phyloP scores from a whole-genome alignment of 371 early-diverging fungal species.

The Mucor saturninus region DNA sequence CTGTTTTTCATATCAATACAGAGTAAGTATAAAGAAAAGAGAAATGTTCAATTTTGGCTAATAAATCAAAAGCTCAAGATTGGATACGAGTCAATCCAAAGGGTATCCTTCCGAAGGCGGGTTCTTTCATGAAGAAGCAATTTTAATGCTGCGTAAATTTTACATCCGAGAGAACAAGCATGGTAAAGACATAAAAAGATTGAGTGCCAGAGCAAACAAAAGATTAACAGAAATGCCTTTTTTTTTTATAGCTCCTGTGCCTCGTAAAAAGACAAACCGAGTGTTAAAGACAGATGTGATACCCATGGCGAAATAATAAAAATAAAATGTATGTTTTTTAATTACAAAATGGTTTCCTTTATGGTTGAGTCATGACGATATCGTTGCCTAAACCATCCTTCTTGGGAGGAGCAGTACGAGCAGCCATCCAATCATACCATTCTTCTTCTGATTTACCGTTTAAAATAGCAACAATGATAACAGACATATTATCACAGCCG shows the following conservation, averaged over 20 bases:
- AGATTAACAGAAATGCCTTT: background rate
- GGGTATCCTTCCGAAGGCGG: constrained; percentile 75
- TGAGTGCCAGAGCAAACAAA: too few relatives aligned
- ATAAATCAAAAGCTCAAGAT: constrained; percentile 17
- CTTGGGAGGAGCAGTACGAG: constrained; percentile 27
- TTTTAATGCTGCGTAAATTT: constrained; percentile 85
- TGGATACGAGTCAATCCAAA: constrained; percentile 34
- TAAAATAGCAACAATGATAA: constrained; percentile 89
- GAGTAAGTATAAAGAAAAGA: constrained; percentile 51
- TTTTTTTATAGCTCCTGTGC: constrained; percentile 74
- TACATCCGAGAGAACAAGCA: constrained; percentile 89
- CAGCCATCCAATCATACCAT: constrained; percentile 69
- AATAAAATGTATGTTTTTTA: constrained; percentile 6
- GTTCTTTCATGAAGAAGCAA: constrained; percentile 79
- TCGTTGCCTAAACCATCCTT: constrained; percentile 39
- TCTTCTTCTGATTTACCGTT: constrained; percentile 74
- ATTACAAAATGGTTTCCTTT: background rate
- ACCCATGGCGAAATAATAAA: constrained; percentile 13
- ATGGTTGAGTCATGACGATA: constrained; percentile 2
- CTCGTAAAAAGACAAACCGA: constrained; percentile 84
- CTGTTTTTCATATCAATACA: constrained; percentile 75
- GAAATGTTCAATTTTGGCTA: background rate
- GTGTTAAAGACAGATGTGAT: constrained; percentile 71
- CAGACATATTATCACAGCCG: constrained; percentile 99
- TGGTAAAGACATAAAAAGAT: constrained; percentile 54